These are phyloP conservation scores for Discostella pseudostelligera DNA, from an alignment of 108 stramenopile genomes.

Conservation along the genomic window DNA sequence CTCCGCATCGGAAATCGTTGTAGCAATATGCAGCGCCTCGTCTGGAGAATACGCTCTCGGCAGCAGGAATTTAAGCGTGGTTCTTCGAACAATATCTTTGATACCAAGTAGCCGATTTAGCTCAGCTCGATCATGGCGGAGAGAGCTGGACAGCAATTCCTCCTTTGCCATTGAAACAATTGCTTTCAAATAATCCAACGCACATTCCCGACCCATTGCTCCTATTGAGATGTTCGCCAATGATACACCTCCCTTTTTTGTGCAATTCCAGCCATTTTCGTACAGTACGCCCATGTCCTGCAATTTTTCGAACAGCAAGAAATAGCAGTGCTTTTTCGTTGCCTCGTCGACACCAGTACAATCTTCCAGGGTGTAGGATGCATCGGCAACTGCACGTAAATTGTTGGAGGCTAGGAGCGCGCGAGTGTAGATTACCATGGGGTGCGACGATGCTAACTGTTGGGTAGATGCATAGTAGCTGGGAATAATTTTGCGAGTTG, in stretches of 20 bases:
- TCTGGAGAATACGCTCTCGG: constrained; percentile 28
- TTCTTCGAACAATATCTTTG: constrained; percentile 43
- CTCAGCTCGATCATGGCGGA: constrained; percentile 1
- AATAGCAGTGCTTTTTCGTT: constrained; percentile 23
- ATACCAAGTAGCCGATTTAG: constrained; percentile 20
- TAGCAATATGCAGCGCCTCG: constrained; percentile 34
- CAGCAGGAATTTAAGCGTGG: constrained; percentile 38
- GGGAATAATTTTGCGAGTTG: constrained; percentile 14
- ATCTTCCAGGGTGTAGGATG: constrained; percentile 28
- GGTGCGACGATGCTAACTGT: constrained; percentile 18
- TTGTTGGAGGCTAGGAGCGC: constrained; percentile 20
- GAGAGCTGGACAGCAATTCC: constrained; percentile 4
- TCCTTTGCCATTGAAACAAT: constrained; percentile 28
- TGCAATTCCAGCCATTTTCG: constrained; percentile 26
- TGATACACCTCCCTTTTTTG: neutral
- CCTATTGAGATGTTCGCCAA: constrained; percentile 29
- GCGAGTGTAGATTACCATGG: constrained; percentile 26
- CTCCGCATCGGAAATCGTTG: constrained; percentile 29
- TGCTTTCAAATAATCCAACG: constrained; percentile 30
- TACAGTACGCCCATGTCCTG: constrained; percentile 31
- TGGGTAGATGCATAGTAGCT: constrained; percentile 3
- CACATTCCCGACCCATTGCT: constrained; percentile 22
- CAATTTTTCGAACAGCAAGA: constrained; percentile 29
- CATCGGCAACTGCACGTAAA: constrained; percentile 11
- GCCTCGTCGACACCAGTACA: constrained; percentile 15